phyloP scores from a whole-genome alignment of 2,329 filamentous ascomycete genomes.

The Apiospora aurea region DNA sequence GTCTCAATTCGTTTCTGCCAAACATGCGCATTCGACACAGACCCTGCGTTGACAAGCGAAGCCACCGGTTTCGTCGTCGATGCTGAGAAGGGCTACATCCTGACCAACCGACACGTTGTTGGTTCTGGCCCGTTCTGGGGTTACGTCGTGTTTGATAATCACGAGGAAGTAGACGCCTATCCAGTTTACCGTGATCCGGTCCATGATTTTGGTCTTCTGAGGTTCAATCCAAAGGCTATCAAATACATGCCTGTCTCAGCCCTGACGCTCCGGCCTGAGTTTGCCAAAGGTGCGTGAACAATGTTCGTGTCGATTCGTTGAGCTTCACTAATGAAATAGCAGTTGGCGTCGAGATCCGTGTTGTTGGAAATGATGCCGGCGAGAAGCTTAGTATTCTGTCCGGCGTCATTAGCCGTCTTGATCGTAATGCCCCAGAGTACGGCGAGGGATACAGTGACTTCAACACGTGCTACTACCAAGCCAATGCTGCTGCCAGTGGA shows the following conservation, averaged over 20 bases:
- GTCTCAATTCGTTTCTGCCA: constrained; percentile 99
- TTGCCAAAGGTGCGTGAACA: constrained; percentile 67
- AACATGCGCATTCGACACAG: constrained; percentile 98
- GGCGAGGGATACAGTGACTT: constrained; percentile 98
- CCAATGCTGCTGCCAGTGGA: constrained; percentile 93
- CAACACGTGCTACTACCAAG: constrained; percentile 95
- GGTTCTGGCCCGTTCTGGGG: constrained; percentile 97
- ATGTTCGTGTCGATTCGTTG: not conserved
- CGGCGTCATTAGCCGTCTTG: constrained; percentile 93
- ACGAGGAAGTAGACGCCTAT: constrained; percentile 94
- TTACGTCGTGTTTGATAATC: constrained; percentile 98
- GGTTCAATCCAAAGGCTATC: constrained; percentile 94
- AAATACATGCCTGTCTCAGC: constrained; percentile 94
- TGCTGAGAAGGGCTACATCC: constrained; percentile 86
- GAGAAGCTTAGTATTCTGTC: constrained; percentile 98
- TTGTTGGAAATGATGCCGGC: constrained; percentile 97
- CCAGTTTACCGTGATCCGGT: constrained; percentile 98
- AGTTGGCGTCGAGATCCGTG: constrained; percentile 93
- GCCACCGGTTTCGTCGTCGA: constrained; percentile 98
- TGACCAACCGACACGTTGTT: constrained; percentile 93
- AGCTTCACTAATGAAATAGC: not conserved
- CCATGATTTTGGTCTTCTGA: constrained; percentile 96
- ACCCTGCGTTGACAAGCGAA: constrained; percentile 90
- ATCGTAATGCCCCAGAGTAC: constrained; percentile 96
- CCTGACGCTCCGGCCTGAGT: constrained; percentile 81